Evolutionary conservation across 208 protist species (phyloP), one percentile per base, ranked within the genome.

Genomic region (Leishmania braziliensis): DNA sequence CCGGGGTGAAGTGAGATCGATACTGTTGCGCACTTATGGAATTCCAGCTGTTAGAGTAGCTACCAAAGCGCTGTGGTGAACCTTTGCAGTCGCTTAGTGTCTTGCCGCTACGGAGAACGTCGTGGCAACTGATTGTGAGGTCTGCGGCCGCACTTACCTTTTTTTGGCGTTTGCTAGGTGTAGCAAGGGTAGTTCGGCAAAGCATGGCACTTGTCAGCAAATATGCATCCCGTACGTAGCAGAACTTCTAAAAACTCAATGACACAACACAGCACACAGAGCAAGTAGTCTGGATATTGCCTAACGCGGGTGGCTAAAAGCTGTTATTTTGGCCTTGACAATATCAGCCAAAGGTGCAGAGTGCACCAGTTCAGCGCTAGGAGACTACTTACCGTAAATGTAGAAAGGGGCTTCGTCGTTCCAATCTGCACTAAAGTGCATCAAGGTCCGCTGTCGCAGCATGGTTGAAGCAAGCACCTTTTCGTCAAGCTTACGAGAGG

Each of bases 361-460:
- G 69, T 26, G 8, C 46, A 29, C 69, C 12, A 73, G 69, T 73
- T 51, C 51, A 51, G 39, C 3, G 46, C 69, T 16, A 14, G 9
- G 3, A 29, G 23, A 14, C 53, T 53, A 73, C 69, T 73, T 73
- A 54, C 69, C 79, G 73, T 97, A 97, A 12, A 97, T 86, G 54
- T 90, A 97, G 81, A 97, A 95, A 9, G 92, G 91, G 10, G 93
- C 89, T 63, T 93, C 76, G 16, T 95, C 89, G 63, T 95, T 95
- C 93, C 93, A 97, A 69, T 95, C 92, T 5, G 92, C 84, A 1
- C 81, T 88, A 60, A 95, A 90, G 69, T 95, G 83, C 72, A 89
- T 81, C 36, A 88, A 51, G 10, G 89, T 91, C 58, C 83, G 69
- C n/a, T 90, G 84, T 50, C 78, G 85, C n/a, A 95, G 70, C 39